Base-by-base conservation (phyloP, 495 filamentous ascomycete genomes). In the Parachaetomium inaequale region DNA sequence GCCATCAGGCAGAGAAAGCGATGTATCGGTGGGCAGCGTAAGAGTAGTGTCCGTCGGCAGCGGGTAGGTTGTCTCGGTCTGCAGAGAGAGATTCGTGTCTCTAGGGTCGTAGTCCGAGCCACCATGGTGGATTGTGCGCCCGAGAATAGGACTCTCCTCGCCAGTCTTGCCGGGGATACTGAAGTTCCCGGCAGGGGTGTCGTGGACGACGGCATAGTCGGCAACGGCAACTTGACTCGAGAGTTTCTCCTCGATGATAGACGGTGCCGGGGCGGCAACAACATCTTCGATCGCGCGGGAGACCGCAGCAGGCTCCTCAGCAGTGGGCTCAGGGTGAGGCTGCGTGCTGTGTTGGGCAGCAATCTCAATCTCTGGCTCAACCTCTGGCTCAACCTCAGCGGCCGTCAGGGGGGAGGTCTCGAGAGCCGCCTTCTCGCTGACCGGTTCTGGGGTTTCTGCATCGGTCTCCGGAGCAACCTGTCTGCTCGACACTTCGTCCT, bases 21-120 rank as follows among this genome's bases (percentile, higher is more conserved):
- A 60, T 15, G 54, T 62, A 2, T 65, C 63, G 14, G 57, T 42
- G 38, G 63, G 63, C 23, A 65, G 58, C 23, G 57, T 61, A 7
- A 61, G 19, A 19, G 23, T 57, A 15, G 63, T 65, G 4, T 65
- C 63, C 15, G 56, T 65, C 5, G 63, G 63, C 36, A 61, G 36
- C 42, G 63, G 63, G 47, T 65, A 58, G 23, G 63, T 65, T 2
- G 58, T 42, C 36, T 50, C 57, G 19, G 59, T 55, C 19, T 14
- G 45, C 28, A 66, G 31, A 17, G 63, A 61, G 23, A 59, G 29
- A 46, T 19, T 59, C 25, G 63, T 62, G 7, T 56, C 59, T 17
- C 51, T 58, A 0, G 64, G 55, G 47, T 56, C 60, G 28, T 53
- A 46, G 29, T 65, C 58, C 23, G 59, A 47, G 11, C 32, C 31